Evolutionary conservation across 371 early-diverging fungal species (phyloP), one percentile per base, ranked within the genome.

Genomic region (Syncephalastrum monosporum): DNA sequence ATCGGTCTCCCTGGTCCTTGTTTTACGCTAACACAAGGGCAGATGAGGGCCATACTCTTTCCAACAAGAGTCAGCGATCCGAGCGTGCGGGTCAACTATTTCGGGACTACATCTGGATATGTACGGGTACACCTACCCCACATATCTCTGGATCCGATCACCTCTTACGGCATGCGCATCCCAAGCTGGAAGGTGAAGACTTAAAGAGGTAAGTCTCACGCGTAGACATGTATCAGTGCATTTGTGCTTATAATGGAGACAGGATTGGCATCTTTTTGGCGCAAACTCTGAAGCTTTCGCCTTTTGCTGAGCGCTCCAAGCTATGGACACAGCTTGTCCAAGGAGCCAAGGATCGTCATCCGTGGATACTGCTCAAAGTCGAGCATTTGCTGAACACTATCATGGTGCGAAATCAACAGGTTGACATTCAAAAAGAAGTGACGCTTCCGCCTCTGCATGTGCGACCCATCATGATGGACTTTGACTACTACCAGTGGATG

Each of bases 71-170:
- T 42, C 60, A 59, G 42, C 68, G 74, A 38, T 65, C 80, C 0
- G 67, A 84, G 8, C 61, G 87, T 21, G 79, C 87, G 0, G 63
- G 81, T 5, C 71, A 82, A 17, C 67, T 91, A 24, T 75, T 82
- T 55, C 79, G 78, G 16, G 84, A 87, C 43, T 75, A 83, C n/a
- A 75, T 82, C 21, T 92, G 92, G 92, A 75, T 88, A 2, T 88
- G 89, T 67, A 89, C 89, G 0, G 88, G 89, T 38, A 86, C 84
- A 13, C 85, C 86, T 5, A 87, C 87, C 0, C 77, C 75, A 38
- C 83, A 84, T 55, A 66, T 85, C 23, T 79, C 79, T 1, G 81
- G 83, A 42, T 68, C 82, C 6, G 58, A 57, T 2, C 25, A 38
- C 33, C 17, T 27, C 25, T 21, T 21, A 27, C 45, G 12, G 44